phyloP scores from a whole-genome alignment of 2,329 filamentous ascomycete species.

The Fusarium miscanthi region DNA sequence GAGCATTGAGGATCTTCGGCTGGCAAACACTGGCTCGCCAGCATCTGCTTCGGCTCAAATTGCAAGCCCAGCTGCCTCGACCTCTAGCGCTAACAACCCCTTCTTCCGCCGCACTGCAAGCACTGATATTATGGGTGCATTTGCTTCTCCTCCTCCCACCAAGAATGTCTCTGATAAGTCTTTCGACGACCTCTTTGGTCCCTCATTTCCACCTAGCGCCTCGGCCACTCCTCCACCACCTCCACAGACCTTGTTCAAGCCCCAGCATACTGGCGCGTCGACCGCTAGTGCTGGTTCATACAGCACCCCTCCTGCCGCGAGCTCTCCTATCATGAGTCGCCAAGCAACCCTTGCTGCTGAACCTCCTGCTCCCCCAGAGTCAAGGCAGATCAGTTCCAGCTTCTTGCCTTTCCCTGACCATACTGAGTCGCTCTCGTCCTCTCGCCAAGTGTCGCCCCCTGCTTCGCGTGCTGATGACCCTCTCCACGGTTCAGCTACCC shows the following conservation, averaged over 20 bases:
- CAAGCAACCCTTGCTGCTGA: conserved; percentile 69
- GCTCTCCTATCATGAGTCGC: conserved; percentile 71
- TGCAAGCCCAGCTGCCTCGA: conserved; percentile 76
- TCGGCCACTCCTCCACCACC: conserved; percentile 58
- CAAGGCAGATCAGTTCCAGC: conserved; percentile 80
- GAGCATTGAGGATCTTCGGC: conserved; percentile 69
- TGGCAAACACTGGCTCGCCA: conserved; percentile 63
- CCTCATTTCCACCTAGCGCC: conserved; percentile 64
- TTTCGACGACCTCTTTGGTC: conserved; percentile 89
- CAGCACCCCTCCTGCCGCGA: conserved; percentile 65
- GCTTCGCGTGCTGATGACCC: conserved; percentile 67
- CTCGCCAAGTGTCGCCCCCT: conserved; percentile 80
- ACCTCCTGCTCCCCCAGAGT: conserved; percentile 73
- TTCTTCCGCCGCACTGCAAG: conserved; percentile 84
- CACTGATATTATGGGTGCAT: conserved; percentile 68
- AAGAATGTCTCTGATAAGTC: conserved; percentile 70
- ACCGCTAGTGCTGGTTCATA: conserved; percentile 63
- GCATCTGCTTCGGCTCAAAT: conserved; percentile 62
- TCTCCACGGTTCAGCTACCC: conserved; percentile 42
- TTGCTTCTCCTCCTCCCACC: conserved; percentile 58
- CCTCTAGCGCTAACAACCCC: conserved; percentile 86
- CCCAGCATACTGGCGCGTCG: conserved; percentile 68
- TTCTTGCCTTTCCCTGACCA: conserved; percentile 77
- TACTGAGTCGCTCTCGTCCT: conserved; percentile 78
- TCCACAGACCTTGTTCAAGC: conserved; percentile 56